Evolutionary conservation across 2,329 filamentous ascomycete species (phyloP).

Genomic region (Sporothrix euskadiensis): DNA sequence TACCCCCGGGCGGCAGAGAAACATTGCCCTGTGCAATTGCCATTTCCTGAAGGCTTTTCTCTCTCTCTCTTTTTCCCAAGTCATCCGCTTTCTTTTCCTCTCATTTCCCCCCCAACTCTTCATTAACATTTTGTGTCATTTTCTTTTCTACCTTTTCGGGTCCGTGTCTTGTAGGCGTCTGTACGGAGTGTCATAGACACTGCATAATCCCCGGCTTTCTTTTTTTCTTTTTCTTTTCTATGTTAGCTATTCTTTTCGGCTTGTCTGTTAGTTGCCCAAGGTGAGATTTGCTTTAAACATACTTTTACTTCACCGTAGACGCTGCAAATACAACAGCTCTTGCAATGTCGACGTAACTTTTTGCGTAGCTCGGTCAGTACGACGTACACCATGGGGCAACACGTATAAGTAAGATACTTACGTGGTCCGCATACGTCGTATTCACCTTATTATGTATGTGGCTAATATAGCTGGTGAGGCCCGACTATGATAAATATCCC

Average conservation of each 20-base stretch:
- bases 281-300: conserved; percentile 9
- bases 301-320: background rate
- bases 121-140: background rate
- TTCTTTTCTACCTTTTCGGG: background rate
- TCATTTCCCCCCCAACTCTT: background rate
- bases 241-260: background rate
- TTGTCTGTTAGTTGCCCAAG: conserved; percentile 1
- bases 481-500: background rate
- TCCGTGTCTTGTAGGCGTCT: background rate
- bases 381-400: background rate
- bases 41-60: background rate
- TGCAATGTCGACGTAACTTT: background rate
- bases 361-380: background rate
- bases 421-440: background rate
- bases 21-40: conserved; percentile 4
- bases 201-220: background rate
- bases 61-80: background rate
- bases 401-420: background rate
- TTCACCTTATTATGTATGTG: background rate
- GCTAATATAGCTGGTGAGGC: background rate
- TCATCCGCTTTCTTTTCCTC: background rate
- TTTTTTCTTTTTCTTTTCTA: background rate
- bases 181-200: background rate
- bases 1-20: conserved; percentile 7
- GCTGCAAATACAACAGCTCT: background rate